A percentile compares a stretch with the other conserved stretches of the same genome.
Evolutionary conservation across 306 rosid species (phyloP).

Genomic region (Pyrus pyrifolia): DNA sequence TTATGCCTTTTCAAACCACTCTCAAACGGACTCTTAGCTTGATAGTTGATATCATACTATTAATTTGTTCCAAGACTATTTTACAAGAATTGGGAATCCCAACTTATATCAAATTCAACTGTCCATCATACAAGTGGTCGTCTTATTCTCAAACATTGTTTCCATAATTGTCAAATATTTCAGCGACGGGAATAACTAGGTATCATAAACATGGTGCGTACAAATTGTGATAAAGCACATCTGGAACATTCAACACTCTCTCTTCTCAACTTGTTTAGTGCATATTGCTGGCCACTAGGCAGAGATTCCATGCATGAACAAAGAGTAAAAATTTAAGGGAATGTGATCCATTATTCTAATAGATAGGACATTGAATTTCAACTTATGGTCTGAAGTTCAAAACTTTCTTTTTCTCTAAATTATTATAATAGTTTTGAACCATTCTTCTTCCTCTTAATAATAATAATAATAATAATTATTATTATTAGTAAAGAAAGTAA

Average conservation of each 20-base stretch:
- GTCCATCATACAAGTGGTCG: background rate
- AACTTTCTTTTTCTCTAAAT: too few relatives aligned
- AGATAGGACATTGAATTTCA: too few relatives aligned
- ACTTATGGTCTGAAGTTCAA: too few relatives aligned
- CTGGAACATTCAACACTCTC: background rate
- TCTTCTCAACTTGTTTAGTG: background rate
- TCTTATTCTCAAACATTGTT: background rate
- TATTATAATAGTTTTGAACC: too few relatives aligned
- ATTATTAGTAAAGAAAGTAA: background rate
- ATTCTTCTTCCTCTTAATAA: too few relatives aligned
- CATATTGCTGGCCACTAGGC: background rate
- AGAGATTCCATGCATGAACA: conserved; percentile 7
- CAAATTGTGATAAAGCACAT: conserved; percentile 5
- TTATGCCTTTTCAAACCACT: background rate
- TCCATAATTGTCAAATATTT: background rate
- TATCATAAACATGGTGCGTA: background rate
- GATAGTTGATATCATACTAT: background rate
- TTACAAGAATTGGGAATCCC: background rate
- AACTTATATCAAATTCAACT: background rate
- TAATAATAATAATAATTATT: too few relatives aligned
- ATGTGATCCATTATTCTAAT: too few relatives aligned
- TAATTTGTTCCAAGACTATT: background rate
- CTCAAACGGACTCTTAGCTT: background rate
- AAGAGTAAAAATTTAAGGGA: background rate
- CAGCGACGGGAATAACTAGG: background rate